These are phyloP conservation scores for Euptelea pleiosperma DNA, from an alignment of 164 flowering plant genomes.

Conservation along the genomic window DNA sequence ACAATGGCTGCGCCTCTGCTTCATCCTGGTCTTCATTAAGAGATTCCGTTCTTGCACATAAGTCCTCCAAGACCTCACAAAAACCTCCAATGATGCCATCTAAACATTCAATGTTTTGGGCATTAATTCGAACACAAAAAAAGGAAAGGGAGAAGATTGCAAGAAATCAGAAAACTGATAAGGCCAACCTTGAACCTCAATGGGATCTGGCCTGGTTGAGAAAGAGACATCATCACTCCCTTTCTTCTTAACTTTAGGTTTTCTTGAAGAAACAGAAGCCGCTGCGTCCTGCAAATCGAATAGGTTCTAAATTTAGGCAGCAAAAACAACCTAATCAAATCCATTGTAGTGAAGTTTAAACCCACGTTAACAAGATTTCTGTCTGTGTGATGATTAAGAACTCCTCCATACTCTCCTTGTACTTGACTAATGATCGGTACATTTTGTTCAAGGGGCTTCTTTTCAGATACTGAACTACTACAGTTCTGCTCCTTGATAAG, in stretches of 20 bases:
- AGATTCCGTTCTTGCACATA: slow-evolving; percentile 70
- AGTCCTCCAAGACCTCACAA: slow-evolving; percentile 68
- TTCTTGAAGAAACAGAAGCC: slow-evolving; percentile 40
- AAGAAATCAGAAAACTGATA: not conserved
- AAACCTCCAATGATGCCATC: slow-evolving; percentile 55
- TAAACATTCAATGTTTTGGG: slow-evolving; percentile 16
- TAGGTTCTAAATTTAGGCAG: slow-evolving; percentile 9
- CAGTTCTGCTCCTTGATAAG: slow-evolving; percentile 46
- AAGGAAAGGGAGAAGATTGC: not conserved
- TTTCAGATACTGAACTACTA: slow-evolving; percentile 31
- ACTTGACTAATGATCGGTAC: slow-evolving; percentile 25
- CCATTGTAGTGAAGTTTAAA: slow-evolving; percentile 1
- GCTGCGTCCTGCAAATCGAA: slow-evolving; percentile 50
- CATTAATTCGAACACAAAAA: slow-evolving; percentile 5
- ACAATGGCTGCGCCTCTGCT: slow-evolving; percentile 58
- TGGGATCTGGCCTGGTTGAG: slow-evolving; percentile 35
- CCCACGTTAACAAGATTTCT: slow-evolving; percentile 41
- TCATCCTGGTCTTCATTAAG: slow-evolving; percentile 69
- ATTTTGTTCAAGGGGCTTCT: slow-evolving; percentile 34
- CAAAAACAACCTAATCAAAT: not conserved
- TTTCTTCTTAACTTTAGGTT: slow-evolving; percentile 60
- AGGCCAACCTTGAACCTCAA: slow-evolving; percentile 65
- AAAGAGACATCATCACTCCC: slow-evolving; percentile 28
- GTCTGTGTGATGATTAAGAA: slow-evolving; percentile 28
- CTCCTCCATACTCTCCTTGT: slow-evolving; percentile 32